Percentiles rank a stretch among this genome's conserved stretches.
phyloP scores from a whole-genome alignment of 2,329 filamentous ascomycete species.

The Arachnopeziza araneosa region DNA sequence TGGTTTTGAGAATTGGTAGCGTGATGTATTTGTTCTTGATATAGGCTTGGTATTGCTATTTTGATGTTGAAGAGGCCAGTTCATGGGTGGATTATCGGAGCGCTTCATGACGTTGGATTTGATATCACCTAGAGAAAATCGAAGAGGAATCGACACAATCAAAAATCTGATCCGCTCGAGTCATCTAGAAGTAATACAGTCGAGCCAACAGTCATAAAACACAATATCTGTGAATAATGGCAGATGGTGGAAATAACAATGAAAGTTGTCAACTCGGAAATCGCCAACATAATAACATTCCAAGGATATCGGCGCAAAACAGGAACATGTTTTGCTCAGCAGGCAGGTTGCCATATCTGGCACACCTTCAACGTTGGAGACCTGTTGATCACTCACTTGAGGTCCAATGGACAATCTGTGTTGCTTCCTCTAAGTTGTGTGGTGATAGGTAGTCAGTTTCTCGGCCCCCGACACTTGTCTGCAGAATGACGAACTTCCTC shows the following conservation, averaged over 20 bases:
- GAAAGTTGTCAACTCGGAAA: background rate
- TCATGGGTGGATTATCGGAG: slow-evolving; percentile 14
- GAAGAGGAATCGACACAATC: background rate
- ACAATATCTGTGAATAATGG: background rate
- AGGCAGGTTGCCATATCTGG: background rate
- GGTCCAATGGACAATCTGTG: background rate
- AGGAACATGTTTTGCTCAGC: background rate
- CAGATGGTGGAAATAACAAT: background rate
- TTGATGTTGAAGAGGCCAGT: slow-evolving; percentile 5
- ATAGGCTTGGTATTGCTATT: slow-evolving; percentile 9
- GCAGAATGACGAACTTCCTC: background rate
- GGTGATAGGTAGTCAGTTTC: background rate
- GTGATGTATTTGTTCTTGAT: slow-evolving; percentile 2
- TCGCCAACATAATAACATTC: background rate
- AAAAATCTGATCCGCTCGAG: background rate
- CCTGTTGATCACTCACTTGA: background rate
- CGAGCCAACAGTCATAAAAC: background rate
- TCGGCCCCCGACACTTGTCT: background rate
- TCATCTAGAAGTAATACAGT: background rate
- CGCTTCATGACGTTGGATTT: slow-evolving; percentile 9
- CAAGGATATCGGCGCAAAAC: background rate
- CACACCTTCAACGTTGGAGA: background rate
- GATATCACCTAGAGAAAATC: background rate
- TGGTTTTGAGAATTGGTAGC: background rate
- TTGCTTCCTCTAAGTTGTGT: background rate